Percentiles rank a stretch among this genome's conserved stretches.
These are phyloP conservation scores for Coemansia guatemalensis DNA, from an alignment of 192 early-diverging fungal species.

Conservation along the genomic window DNA sequence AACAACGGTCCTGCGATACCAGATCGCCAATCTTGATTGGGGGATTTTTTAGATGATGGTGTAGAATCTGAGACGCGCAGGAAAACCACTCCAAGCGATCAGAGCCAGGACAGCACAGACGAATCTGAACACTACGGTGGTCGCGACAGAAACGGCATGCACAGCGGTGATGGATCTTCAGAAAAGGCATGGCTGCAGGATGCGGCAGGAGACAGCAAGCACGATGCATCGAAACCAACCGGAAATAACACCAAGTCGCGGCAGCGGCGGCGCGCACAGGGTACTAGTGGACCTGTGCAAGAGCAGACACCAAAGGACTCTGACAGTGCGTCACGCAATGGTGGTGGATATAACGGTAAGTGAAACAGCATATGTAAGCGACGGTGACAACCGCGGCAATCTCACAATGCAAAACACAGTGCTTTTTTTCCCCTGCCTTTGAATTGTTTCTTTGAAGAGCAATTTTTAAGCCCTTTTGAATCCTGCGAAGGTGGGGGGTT, in stretches of 20 bases:
- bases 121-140: slow-evolving; percentile 13
- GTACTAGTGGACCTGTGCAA: not conserved
- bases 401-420: not conserved
- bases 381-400: not conserved
- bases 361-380: not conserved
- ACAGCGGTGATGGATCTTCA: not conserved
- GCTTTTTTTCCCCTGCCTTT: not conserved
- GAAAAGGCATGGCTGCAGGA: not conserved
- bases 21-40: not conserved
- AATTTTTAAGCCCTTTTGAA: not conserved
- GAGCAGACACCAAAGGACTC: slow-evolving; percentile 7
- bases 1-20: not conserved
- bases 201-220: not conserved
- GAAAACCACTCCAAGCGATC: not conserved
- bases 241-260: not conserved
- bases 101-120: slow-evolving; percentile 17
- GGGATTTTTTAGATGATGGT: not conserved
- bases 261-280: slow-evolving; percentile 11
- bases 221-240: not conserved
- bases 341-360: slow-evolving; percentile 21
- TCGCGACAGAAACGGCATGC: slow-evolving; percentile 7
- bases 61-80: not conserved
- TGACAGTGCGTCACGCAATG: slow-evolving; percentile 5
- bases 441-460: not conserved
- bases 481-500: not conserved